Conservation (phyloP, 805 yeast genomes). For the Schwanniomyces sp. region DNA sequence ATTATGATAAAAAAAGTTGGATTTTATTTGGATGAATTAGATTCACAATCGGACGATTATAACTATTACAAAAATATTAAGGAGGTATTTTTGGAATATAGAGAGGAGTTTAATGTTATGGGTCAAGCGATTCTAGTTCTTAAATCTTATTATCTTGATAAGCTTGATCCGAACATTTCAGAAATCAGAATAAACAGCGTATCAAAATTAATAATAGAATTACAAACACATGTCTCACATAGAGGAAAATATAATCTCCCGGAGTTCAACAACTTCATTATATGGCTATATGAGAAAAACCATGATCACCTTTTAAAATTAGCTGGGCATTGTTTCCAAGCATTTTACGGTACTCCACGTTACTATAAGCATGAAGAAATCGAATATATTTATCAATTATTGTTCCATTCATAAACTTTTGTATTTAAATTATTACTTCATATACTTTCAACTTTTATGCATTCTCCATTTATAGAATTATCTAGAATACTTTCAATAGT, state of each 20-base stretch:
- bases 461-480: slow-evolving; percentile 28
- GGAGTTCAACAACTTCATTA: slow-evolving; percentile 10
- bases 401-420: slow-evolving; percentile 1
- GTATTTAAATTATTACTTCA: neutral
- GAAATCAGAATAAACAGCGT: neutral
- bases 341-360: slow-evolving; percentile 8
- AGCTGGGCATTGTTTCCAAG: slow-evolving; percentile 8
- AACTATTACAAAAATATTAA: neutral
- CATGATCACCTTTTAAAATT: slow-evolving; percentile 3
- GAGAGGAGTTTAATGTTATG: neutral
- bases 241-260: neutral
- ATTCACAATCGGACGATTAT: neutral
- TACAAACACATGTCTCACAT: neutral
- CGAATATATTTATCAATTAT: neutral
- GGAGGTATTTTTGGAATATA: neutral
- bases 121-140: slow-evolving; percentile 5
- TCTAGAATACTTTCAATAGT: slow-evolving; percentile 19
- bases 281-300: slow-evolving; percentile 12
- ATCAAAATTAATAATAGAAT: slow-evolving; percentile 2
- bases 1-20: neutral
- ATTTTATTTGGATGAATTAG: neutral
- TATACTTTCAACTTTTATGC: slow-evolving; percentile 12
- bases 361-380: neutral
- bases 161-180: neutral
- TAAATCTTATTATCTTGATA: slow-evolving; percentile 12